phyloP scores from a whole-genome alignment of 306 rosid species.

The Sicyos baderoa region DNA sequence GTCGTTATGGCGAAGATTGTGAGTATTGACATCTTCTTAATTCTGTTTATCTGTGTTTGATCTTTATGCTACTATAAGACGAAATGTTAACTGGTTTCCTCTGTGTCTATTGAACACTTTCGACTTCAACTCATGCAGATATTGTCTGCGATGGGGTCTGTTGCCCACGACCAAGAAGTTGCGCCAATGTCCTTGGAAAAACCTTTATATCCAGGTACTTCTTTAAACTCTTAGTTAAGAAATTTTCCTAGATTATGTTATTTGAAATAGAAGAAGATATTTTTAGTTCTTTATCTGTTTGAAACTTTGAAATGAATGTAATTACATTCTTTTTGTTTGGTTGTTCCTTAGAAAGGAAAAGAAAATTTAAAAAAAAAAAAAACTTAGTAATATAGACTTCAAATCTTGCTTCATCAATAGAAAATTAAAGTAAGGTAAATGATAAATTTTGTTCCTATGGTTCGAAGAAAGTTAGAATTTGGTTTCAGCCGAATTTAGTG shows the following conservation, averaged over 20 bases:
- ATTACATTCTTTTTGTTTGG: background rate
- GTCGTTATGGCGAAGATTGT: slow-evolving; percentile 91
- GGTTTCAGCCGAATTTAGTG: too few species aligned
- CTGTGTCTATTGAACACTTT: background rate
- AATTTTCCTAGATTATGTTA: background rate
- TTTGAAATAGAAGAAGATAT: background rate
- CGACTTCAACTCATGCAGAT: slow-evolving; percentile 32
- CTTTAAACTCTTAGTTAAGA: background rate
- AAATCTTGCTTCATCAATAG: background rate
- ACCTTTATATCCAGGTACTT: slow-evolving; percentile 62
- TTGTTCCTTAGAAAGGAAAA: background rate
- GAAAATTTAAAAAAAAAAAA: background rate
- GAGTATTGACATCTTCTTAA: slow-evolving; percentile 23
- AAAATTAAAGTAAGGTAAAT: background rate
- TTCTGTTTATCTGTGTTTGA: background rate
- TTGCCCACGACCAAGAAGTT: slow-evolving; percentile 55
- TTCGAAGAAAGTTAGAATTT: too few species aligned
- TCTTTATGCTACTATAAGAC: background rate
- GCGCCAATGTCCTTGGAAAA: slow-evolving; percentile 81
- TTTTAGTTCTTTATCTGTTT: background rate
- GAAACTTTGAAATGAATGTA: background rate
- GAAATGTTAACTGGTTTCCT: background rate
- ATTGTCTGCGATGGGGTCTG: slow-evolving; percentile 87
- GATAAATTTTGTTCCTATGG: too few species aligned
- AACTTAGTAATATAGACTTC: background rate